Conservation (phyloP, 2,329 filamentous ascomycete species). For the Alternaria gaisen region DNA sequence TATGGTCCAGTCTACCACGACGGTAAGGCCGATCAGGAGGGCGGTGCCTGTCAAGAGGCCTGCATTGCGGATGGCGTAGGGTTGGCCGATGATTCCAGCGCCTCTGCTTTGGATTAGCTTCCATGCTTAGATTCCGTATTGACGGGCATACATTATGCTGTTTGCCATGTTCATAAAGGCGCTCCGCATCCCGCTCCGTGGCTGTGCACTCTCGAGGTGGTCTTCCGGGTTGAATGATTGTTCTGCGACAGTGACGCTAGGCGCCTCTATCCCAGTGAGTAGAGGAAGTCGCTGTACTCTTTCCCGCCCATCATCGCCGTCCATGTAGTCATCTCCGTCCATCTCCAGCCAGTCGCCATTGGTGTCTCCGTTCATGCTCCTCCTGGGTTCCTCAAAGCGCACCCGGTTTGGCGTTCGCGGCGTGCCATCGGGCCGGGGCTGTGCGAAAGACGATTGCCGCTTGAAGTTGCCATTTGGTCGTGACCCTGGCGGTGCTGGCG, state of each 20-base stretch:
- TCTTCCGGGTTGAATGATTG: constrained; percentile 66
- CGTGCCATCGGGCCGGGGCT: constrained; percentile 58
- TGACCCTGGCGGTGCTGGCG: constrained; percentile 37
- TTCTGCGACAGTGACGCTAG: constrained; percentile 75
- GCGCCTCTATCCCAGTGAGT: constrained; percentile 83
- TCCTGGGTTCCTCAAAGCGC: constrained; percentile 68
- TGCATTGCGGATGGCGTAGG: constrained; percentile 94
- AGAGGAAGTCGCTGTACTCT: constrained; percentile 70
- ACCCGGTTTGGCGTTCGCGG: constrained; percentile 76
- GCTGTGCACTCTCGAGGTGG: constrained; percentile 69
- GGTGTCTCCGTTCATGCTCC: constrained; percentile 46
- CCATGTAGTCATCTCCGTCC: constrained; percentile 69
- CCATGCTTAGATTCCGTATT: rapidly evolving
- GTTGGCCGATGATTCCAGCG: constrained; percentile 78
- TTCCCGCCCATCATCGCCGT: constrained; percentile 49
- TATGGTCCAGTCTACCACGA: constrained; percentile 97
- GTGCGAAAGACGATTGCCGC: constrained; percentile 57
- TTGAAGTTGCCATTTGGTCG: constrained; percentile 40
- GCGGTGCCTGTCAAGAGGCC: constrained; percentile 82
- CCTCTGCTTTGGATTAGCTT: constrained; percentile 53
- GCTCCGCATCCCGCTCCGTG: constrained; percentile 83
- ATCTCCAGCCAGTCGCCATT: constrained; percentile 58
- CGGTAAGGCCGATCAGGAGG: constrained; percentile 79
- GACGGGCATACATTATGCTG: constrained; percentile 75
- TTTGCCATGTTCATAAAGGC: constrained; percentile 99